These are phyloP conservation scores for Termitomyces titanicus DNA, from an alignment of 768 basidiomycete species.

Conservation along the genomic window DNA sequence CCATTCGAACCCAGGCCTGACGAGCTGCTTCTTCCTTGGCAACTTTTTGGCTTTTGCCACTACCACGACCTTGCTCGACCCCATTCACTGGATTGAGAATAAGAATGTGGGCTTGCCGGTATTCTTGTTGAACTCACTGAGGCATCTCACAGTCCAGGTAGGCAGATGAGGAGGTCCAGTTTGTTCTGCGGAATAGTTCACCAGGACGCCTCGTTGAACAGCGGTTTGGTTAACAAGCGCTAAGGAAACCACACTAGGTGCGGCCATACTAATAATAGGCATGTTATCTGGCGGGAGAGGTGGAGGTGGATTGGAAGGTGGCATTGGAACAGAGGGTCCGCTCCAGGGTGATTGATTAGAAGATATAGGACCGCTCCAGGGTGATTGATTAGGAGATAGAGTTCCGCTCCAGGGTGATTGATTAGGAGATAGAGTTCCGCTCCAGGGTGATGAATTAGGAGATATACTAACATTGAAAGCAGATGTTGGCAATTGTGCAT, in stretches of 20 bases:
- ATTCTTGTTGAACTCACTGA: slow-evolving; percentile 32
- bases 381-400: slow-evolving; percentile 9
- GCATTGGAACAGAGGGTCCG: slow-evolving; percentile 21
- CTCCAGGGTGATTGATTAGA: slow-evolving; percentile 9
- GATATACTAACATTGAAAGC: slow-evolving; percentile 5
- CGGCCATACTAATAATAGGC: slow-evolving; percentile 3
- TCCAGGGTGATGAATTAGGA: slow-evolving; percentile 8
- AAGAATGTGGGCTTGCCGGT: neutral
- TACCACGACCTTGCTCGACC: slow-evolving; percentile 43
- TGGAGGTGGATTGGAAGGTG: slow-evolving; percentile 25
- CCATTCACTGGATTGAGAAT: slow-evolving; percentile 41
- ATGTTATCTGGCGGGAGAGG: slow-evolving; percentile 29
- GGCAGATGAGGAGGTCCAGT: slow-evolving; percentile 53
- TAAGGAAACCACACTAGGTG: slow-evolving; percentile 32
- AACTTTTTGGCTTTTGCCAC: slow-evolving; percentile 57
- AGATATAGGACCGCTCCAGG: slow-evolving; percentile 12
- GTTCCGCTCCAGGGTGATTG: slow-evolving; percentile 12
- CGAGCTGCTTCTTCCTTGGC: slow-evolving; percentile 70
- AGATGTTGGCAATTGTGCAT: slow-evolving; percentile 11
- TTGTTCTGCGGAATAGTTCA: slow-evolving; percentile 47
- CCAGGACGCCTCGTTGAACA: slow-evolving; percentile 35
- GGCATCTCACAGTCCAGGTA: slow-evolving; percentile 53
- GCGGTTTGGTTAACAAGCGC: slow-evolving; percentile 54
- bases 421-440: slow-evolving; percentile 9
- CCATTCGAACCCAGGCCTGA: slow-evolving; percentile 48